Evolutionary conservation across 805 yeast genomes (phyloP).

Genomic region (Babjeviella inositovora): DNA sequence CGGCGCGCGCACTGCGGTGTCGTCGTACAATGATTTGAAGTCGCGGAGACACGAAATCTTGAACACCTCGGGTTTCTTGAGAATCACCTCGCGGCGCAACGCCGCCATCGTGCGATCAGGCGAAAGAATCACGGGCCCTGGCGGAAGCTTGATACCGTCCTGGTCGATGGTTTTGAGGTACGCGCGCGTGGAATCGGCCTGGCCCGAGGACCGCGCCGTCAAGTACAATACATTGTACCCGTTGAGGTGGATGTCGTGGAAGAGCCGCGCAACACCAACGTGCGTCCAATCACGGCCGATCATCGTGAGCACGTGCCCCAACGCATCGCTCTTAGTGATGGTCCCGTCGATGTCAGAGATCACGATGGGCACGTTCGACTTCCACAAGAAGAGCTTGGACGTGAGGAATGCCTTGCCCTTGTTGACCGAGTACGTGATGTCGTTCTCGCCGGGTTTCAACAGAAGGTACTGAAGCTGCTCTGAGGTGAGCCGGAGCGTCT

Average conservation of each 20-base stretch:
- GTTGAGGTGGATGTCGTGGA: constrained; percentile 71
- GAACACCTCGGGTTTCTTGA: constrained; percentile 95
- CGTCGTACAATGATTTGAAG: constrained; percentile 51
- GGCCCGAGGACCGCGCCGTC: constrained; percentile 92
- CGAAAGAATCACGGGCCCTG: constrained; percentile 86
- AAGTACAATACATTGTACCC: constrained; percentile 90
- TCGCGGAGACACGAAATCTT: constrained; percentile 94
- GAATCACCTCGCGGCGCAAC: constrained; percentile 73
- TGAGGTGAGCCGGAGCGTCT: constrained; percentile 79
- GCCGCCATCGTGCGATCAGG: constrained; percentile 98
- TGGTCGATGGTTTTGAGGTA: constrained; percentile 70
- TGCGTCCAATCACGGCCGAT: constrained; percentile 98
- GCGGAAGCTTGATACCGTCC: constrained; percentile 57
- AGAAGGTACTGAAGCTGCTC: constrained; percentile 70
- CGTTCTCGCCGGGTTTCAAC: constrained; percentile 67
- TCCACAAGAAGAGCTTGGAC: constrained; percentile 75
- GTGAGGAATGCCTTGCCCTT: constrained; percentile 66
- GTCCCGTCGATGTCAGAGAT: constrained; percentile 98
- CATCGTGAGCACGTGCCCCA: constrained; percentile 90
- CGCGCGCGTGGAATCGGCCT: constrained; percentile 81
- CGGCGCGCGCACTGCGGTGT: constrained; percentile 2
- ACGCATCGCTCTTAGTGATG: constrained; percentile 91
- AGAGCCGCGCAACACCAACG: constrained; percentile 82
- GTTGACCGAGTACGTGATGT: constrained; percentile 62
- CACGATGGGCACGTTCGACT: constrained; percentile 71